phyloP scores from a whole-genome alignment of 2,329 filamentous ascomycete genomes.

The Xenosphaeropsis pyriputrescens region DNA sequence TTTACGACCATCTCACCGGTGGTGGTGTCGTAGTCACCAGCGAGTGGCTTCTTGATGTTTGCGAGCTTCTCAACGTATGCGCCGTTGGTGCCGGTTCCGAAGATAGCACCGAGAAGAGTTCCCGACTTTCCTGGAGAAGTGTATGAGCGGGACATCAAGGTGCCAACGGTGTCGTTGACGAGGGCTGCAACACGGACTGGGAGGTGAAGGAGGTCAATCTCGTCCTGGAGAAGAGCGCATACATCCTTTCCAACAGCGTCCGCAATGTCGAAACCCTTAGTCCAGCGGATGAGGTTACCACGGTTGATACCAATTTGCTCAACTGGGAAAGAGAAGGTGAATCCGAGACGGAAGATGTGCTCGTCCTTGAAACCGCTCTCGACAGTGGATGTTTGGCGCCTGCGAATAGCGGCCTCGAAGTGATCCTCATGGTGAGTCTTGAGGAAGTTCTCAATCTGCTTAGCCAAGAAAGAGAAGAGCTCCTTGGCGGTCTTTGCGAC shows the following conservation, averaged over 20 bases:
- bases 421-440: slow-evolving; percentile 77
- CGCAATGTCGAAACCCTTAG: slow-evolving; percentile 95
- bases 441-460: slow-evolving; percentile 83
- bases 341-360: slow-evolving; percentile 84
- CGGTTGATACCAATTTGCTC: slow-evolving; percentile 92
- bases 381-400: slow-evolving; percentile 44
- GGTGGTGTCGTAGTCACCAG: slow-evolving; percentile 57
- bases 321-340: slow-evolving; percentile 97
- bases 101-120: slow-evolving; percentile 89
- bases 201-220: slow-evolving; percentile 74
- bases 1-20: slow-evolving; percentile 97
- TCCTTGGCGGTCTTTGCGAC: slow-evolving; percentile 71
- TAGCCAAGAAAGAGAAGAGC: slow-evolving; percentile 83
- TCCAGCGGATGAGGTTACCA: slow-evolving; percentile 90
- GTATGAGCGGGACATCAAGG: slow-evolving; percentile 94
- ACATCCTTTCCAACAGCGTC: slow-evolving; percentile 92
- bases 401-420: slow-evolving; percentile 56
- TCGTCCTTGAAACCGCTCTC: slow-evolving; percentile 50
- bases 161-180: slow-evolving; percentile 96
- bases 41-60: slow-evolving; percentile 66
- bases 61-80: slow-evolving; percentile 88
- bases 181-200: slow-evolving; percentile 91
- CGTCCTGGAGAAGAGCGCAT: slow-evolving; percentile 73
- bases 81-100: slow-evolving; percentile 93
- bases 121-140: slow-evolving; percentile 77